Percentiles rank a stretch among this genome's conserved stretches.
Conservation (phyloP, 192 early-diverging fungal genomes). For the Podila epigama region DNA sequence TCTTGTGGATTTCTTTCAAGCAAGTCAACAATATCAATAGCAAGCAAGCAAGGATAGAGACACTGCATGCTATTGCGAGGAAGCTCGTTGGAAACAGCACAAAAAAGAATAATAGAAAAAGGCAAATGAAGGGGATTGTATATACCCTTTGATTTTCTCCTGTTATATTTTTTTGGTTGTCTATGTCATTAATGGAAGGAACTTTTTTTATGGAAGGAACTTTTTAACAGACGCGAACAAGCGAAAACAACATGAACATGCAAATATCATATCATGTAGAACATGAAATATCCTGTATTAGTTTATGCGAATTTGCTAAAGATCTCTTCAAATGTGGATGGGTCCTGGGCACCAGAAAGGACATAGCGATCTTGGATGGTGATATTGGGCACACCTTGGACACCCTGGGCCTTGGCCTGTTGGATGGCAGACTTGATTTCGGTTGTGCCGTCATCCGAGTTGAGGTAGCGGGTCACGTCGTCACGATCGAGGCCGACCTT, state of each 20-base stretch:
- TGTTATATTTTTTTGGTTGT: too few species aligned
- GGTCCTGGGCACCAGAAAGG: slow-evolving; percentile 74
- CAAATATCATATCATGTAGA: too few species aligned
- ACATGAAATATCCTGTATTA: neutral
- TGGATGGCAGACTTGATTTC: slow-evolving; percentile 59
- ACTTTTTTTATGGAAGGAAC: too few species aligned
- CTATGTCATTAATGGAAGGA: too few species aligned
- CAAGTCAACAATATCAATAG: neutral
- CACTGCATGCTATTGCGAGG: too few species aligned
- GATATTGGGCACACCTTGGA: slow-evolving; percentile 78
- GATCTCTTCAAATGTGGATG: slow-evolving; percentile 64
- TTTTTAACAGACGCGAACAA: too few species aligned
- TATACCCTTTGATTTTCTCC: too few species aligned
- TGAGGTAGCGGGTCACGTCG: slow-evolving; percentile 58
- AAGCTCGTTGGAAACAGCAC: neutral
- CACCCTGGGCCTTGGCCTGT: slow-evolving; percentile 49
- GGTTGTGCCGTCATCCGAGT: slow-evolving; percentile 59
- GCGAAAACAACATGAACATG: too few species aligned
- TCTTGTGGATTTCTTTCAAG: too few species aligned
- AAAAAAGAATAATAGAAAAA: neutral
- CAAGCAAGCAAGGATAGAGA: neutral
- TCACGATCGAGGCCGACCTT: slow-evolving; percentile 65
- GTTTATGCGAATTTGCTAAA: slow-evolving; percentile 56
- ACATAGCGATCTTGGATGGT: slow-evolving; percentile 67
- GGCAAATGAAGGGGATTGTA: neutral